phyloP scores from a whole-genome alignment of 768 basidiomycete species.

The Mycena indigotica region DNA sequence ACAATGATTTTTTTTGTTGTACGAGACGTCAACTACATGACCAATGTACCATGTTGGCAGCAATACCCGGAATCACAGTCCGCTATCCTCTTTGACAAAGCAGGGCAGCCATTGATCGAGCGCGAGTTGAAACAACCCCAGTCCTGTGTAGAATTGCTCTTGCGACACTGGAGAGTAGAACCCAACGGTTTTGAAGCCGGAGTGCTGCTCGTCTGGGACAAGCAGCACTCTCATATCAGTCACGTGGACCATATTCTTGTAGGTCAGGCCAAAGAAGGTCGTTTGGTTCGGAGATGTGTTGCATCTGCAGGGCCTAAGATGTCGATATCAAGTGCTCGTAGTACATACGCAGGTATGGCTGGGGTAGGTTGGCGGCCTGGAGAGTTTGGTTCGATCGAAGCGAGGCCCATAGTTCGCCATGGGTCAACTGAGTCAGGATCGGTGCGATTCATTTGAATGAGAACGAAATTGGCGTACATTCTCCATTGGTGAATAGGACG shows the following conservation, averaged over 20 bases:
- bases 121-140: constrained; percentile 48
- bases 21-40: too few relatives aligned
- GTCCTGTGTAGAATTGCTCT: constrained; percentile 49
- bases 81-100: constrained; percentile 31
- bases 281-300: constrained; percentile 35
- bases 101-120: constrained; percentile 53
- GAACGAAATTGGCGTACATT: constrained; percentile 38
- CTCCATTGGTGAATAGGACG: constrained; percentile 50
- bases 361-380: constrained; percentile 43
- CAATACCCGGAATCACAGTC: background rate
- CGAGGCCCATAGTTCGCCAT: constrained; percentile 54
- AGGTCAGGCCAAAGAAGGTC: constrained; percentile 49
- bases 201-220: constrained; percentile 49
- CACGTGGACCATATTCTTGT: constrained; percentile 52
- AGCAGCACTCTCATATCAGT: constrained; percentile 51
- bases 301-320: constrained; percentile 33
- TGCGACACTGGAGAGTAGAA: constrained; percentile 52
- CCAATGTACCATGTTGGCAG: too few relatives aligned
- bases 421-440: constrained; percentile 42
- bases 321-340: background rate
- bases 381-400: constrained; percentile 49
- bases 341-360: constrained; percentile 40
- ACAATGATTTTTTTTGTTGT: too few relatives aligned
- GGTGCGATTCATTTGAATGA: background rate
- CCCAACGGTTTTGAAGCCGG: constrained; percentile 50